Evolutionary conservation across 495 filamentous ascomycete species (phyloP), one percentile per base, ranked within the genome.

Genomic region (Aeminium ludgeri): DNA sequence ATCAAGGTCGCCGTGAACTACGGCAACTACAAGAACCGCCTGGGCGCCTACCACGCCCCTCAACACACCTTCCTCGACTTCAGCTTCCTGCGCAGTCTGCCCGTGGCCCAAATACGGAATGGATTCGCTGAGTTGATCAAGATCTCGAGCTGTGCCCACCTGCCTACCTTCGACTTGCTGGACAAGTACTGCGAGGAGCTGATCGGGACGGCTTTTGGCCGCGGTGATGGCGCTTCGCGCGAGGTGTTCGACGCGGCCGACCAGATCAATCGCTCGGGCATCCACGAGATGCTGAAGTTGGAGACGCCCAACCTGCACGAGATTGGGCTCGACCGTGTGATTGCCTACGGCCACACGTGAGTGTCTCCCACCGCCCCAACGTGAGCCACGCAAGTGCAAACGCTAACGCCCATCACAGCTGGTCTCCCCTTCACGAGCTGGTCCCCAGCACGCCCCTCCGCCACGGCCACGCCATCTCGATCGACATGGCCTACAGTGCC

Each of bases 1-100:
- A 77, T 78, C 55, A 76, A 74, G 46, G 69, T 75, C 11, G 73
- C 70, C 18, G 73, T 80, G 40, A 79, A 80, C 55, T 70, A 78
- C 39, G 69, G 68, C 45, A 66, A 70, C 44, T 72, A 74, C 54
- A 78, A 79, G 61, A 79, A 78, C 51, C 59, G 72, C 3, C 64
- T 78, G 1, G 74, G 74, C 5, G 74, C 74, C 8, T 79, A 77
- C 46, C 74, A 79, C 57, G 72, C 74, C 4, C 74, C 74, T 0
- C 59, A 70, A 34, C 69, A 75, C 41, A 77, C 74, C 18, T 76
- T 78, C 57, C 66, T 78, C 30, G 73, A 78, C 50, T 78, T 76
- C 56, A 67, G 62, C 16, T 78, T 79, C 58, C 62, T 78, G 2
- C 67, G 65, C 11, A 74, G 68, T 2, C 55, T 79, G 1, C 71